Evolutionary conservation across 2,329 filamentous ascomycete genomes (phyloP).

Genomic region (Fusarium cicatricum): DNA sequence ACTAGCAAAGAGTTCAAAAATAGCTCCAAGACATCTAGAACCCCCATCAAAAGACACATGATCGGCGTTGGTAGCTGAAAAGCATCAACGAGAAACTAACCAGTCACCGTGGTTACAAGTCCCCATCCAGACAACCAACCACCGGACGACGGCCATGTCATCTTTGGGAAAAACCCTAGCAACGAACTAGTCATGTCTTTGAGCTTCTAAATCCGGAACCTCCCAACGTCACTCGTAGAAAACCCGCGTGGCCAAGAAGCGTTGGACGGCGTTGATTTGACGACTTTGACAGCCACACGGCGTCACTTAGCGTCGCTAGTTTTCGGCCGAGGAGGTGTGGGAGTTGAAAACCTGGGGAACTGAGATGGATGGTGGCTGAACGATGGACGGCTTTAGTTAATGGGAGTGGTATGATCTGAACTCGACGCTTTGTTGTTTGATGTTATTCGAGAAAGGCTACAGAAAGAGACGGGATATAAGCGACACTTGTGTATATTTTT

Average conservation of each 20-base stretch:
- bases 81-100: too few relatives aligned
- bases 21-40: too few relatives aligned
- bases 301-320: conserved; percentile 2
- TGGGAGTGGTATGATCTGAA: too few relatives aligned
- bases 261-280: conserved; percentile 4
- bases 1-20: too few relatives aligned
- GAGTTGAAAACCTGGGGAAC: background rate
- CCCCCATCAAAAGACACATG: too few relatives aligned
- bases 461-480: background rate
- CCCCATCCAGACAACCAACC: background rate
- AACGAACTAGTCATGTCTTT: background rate
- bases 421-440: too few relatives aligned
- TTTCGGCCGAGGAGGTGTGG: conserved; percentile 9
- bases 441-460: too few relatives aligned
- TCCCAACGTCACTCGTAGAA: conserved; percentile 16
- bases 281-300: conserved; percentile 5
- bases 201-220: conserved; percentile 2
- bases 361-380: too few relatives aligned
- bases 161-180: background rate
- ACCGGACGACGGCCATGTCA: too few relatives aligned
- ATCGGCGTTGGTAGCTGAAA: too few relatives aligned
- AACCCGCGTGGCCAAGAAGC: background rate
- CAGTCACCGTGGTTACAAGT: background rate
- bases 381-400: too few relatives aligned
- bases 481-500: conserved; percentile 32